phyloP scores from a whole-genome alignment of 192 early-diverging fungal species.

The Mortierella claussenii region DNA sequence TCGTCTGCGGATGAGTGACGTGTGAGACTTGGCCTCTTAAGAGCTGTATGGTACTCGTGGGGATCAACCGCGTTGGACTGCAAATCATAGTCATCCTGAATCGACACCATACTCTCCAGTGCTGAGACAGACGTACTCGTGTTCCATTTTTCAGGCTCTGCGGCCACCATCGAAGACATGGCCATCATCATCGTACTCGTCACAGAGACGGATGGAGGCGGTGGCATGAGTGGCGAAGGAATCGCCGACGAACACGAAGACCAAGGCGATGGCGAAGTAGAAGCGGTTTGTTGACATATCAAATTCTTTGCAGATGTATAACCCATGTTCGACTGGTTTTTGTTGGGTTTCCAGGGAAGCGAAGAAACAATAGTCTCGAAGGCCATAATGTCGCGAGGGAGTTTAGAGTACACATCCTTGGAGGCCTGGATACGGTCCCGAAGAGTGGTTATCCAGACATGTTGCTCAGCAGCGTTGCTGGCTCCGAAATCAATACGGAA shows the following conservation, averaged over 20 bases:
- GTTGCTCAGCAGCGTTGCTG: conserved; percentile 62
- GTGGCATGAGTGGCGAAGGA: conserved; percentile 38
- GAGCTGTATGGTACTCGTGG: not conserved
- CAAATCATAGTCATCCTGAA: not conserved
- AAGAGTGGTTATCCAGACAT: conserved; percentile 63
- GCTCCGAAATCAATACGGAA: conserved; percentile 65
- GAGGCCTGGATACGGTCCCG: conserved; percentile 56
- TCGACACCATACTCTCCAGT: not conserved
- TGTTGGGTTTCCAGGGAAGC: conserved; percentile 26
- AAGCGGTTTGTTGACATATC: conserved; percentile 11
- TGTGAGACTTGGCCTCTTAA: not conserved
- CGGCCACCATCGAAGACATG: conserved; percentile 19
- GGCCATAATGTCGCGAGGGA: not conserved
- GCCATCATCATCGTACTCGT: conserved; percentile 41
- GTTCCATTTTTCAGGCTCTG: conserved; percentile 30
- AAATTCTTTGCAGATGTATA: not conserved
- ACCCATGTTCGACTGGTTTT: not conserved
- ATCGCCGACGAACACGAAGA: conserved; percentile 26
- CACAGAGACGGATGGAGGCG: conserved; percentile 11
- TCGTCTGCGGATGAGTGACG: not conserved
- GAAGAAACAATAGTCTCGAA: conserved; percentile 25
- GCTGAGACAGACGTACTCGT: not conserved
- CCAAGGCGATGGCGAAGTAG: conserved; percentile 23
- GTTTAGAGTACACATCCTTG: conserved; percentile 27
- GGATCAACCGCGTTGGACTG: not conserved